Evolutionary conservation across 2,329 filamentous ascomycete genomes (phyloP).

Genomic region (Curvularia sp.): DNA sequence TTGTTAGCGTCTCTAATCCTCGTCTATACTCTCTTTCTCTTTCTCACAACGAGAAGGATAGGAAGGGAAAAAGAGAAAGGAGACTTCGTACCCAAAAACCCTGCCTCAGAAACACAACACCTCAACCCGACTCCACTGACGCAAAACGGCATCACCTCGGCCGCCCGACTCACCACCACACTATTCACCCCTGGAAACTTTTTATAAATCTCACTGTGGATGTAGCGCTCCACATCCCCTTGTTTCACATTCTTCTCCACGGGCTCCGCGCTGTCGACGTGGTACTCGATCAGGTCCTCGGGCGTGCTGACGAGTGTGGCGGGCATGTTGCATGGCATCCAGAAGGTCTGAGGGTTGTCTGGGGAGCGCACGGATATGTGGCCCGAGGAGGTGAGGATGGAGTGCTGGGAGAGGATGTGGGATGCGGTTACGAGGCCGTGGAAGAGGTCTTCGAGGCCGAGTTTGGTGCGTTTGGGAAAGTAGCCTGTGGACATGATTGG

Average conservation of each 20-base stretch:
- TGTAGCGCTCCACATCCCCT: slow-evolving; percentile 54
- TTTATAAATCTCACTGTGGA: slow-evolving; percentile 57
- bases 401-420: slow-evolving; percentile 61
- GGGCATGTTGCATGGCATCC: slow-evolving; percentile 54
- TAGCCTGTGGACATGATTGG: slow-evolving; percentile 44
- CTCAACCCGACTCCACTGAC: slow-evolving; percentile 51
- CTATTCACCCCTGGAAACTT: slow-evolving; percentile 53
- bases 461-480: slow-evolving; percentile 49
- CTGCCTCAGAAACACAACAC: slow-evolving; percentile 52
- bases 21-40: too few relatives aligned
- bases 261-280: slow-evolving; percentile 50
- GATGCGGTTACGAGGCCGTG: slow-evolving; percentile 54
- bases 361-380: slow-evolving; percentile 63
- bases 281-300: slow-evolving; percentile 55
- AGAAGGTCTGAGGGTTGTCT: slow-evolving; percentile 55
- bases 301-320: slow-evolving; percentile 53
- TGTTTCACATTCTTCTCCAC: slow-evolving; percentile 45
- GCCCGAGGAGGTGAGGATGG: slow-evolving; percentile 62
- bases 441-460: slow-evolving; percentile 49
- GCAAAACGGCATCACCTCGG: slow-evolving; percentile 54
- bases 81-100: slow-evolving; percentile 48
- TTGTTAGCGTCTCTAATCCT: too few relatives aligned
- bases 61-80: background rate
- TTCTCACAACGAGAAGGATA: background rate
- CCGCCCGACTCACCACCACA: slow-evolving; percentile 54